Percentiles rank a stretch among this genome's conserved stretches.
Evolutionary conservation across 1,139 yeast genomes (phyloP).

Genomic region (Hemisphaericaspora lyxosophila): DNA sequence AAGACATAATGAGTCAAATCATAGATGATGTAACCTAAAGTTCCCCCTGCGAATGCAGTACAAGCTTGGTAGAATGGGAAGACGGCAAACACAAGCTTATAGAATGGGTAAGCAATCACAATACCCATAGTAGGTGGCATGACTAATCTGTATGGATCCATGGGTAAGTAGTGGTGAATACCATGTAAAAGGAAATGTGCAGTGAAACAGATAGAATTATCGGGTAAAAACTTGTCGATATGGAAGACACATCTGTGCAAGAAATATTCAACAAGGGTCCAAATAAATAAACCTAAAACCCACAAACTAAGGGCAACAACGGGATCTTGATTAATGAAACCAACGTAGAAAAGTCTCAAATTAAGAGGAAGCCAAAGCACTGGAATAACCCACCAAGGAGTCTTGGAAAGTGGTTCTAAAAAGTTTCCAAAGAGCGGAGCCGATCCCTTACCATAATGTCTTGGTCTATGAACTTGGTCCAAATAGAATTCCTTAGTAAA

Average conservation of each 20-base stretch:
- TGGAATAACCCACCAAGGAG: constrained; percentile 77
- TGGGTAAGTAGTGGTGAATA: constrained; percentile 94
- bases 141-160: constrained; percentile 90
- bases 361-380: constrained; percentile 83
- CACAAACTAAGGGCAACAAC: constrained; percentile 43
- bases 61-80: constrained; percentile 51
- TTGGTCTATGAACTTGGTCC: constrained; percentile 95
- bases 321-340: constrained; percentile 36
- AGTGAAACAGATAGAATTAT: constrained; percentile 69
- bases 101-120: constrained; percentile 45
- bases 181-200: constrained; percentile 92
- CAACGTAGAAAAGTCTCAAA: constrained; percentile 44
- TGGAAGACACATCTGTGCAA: constrained; percentile 93
- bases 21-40: constrained; percentile 86
- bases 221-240: constrained; percentile 82
- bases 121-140: constrained; percentile 89
- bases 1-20: constrained; percentile 84
- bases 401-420: constrained; percentile 47
- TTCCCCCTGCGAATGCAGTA: constrained; percentile 84
- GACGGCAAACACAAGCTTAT: constrained; percentile 35
- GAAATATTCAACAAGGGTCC: constrained; percentile 89
- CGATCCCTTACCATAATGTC: constrained; percentile 80
- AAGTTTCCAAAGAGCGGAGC: constrained; percentile 68
- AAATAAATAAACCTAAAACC: constrained; percentile 71
- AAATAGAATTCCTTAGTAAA: constrained; percentile 86